These are phyloP conservation scores for Ceratobasidium sp. DNA, from an alignment of 1,284 basidiomycete species.

Conservation along the genomic window DNA sequence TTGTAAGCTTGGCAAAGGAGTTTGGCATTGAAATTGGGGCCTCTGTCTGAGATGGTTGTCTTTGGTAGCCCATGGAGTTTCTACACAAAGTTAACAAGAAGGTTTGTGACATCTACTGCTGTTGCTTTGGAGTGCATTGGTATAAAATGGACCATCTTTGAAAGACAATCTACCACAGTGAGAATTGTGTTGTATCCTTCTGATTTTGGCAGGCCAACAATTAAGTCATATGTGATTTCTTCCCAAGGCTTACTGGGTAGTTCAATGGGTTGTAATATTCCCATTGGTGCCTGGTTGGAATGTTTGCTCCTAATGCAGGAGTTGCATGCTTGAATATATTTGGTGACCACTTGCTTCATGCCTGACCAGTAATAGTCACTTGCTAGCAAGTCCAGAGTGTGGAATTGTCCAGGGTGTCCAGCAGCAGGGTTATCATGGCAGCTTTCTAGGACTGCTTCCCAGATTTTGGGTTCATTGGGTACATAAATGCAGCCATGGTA, in stretches of 20 bases:
- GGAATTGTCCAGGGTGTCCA: slow-evolving; percentile 2
- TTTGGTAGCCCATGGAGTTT: not conserved
- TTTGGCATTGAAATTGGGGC: not conserved
- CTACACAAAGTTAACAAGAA: not conserved
- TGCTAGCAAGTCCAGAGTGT: not conserved
- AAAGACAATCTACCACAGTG: slow-evolving; percentile 1
- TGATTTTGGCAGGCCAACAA: not conserved
- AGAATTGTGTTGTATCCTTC: slow-evolving; percentile 8
- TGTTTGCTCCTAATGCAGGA: slow-evolving; percentile 1
- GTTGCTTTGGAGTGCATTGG: not conserved
- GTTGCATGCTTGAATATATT: not conserved
- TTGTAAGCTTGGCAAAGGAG: not conserved
- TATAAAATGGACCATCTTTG: not conserved
- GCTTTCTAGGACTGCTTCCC: not conserved
- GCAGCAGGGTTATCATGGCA: not conserved
- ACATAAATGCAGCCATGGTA: too few species aligned
- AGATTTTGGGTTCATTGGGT: too few species aligned
- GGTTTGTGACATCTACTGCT: not conserved
- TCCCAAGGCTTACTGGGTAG: not conserved
- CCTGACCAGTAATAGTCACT: not conserved
- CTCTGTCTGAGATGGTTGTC: not conserved
- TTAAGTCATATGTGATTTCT: slow-evolving; percentile 18
- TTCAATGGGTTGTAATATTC: too few species aligned
- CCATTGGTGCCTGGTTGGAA: too few species aligned
- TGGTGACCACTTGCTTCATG: not conserved